Evolutionary conservation across 371 early-diverging fungal genomes (phyloP), one percentile per base, ranked within the genome.

Genomic region (Neoconidiobolus thromboides): DNA sequence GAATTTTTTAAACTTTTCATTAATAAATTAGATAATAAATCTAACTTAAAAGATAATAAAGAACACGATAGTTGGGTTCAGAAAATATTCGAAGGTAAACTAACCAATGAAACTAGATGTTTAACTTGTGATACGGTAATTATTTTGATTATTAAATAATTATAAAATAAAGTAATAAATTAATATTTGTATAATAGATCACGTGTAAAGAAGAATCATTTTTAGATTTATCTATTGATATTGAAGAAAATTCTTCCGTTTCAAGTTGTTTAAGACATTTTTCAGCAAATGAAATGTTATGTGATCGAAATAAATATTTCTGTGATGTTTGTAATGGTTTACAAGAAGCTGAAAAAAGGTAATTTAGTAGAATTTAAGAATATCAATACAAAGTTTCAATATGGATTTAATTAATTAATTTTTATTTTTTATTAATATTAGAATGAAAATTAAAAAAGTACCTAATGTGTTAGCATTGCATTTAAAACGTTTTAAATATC

Each of bases 71-170:
- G 60, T 69, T 96, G 96, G 96, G 87, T 96, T 1, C 96, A 96
- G 69, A 82, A 85, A 50, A 72, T 96, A 48, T 96, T 96, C 68
- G 94, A 95, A 68, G 97, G 97, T 5, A 73, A 82, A 5, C 75
- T 94, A 46, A 91, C 93, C 1, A 96, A 93, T 71, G 96, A 96
- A 69, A 96, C 93, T 4, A 85, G 86, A 65, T 96, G 97, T 63
- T 68, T 94, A 40, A 93, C 89, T 43, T 96, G 97, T 71, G 96
- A 96, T 69, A 89, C 84, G 58, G 89, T 86, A 73, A 62, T 69
- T 63, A 12, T 36, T n/a, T 51, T 39, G 7, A 42, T 43, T 5
- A 55, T 9, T 14, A 1, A 52, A 50, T 15, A 10, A 2, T 15
- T 26, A 26, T 26, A 26, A 26, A 26, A 26, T 26, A 26, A 26